A percentile compares a stretch with the other conserved stretches of the same genome.
Evolutionary conservation across 805 yeast species (phyloP).

Genomic region (Cyberlindnera euphorbiiphila): DNA sequence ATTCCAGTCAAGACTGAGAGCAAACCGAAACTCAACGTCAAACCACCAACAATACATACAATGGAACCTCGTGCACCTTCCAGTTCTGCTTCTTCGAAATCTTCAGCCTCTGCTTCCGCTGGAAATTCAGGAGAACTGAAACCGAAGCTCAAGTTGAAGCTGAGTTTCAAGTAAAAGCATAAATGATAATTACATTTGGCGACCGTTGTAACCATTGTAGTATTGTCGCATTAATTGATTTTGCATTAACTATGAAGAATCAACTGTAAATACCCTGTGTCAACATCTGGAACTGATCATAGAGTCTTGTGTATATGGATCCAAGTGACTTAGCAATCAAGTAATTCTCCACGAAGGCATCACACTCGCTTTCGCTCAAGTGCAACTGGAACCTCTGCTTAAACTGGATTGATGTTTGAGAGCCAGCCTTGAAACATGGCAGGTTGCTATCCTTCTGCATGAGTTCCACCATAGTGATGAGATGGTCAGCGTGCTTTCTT

Average conservation of each 20-base stretch:
- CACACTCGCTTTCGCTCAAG: slow-evolving; percentile 67
- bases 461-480: slow-evolving; percentile 80
- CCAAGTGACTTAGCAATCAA: slow-evolving; percentile 81
- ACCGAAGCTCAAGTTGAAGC: slow-evolving; percentile 5
- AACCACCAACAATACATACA: neutral
- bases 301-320: slow-evolving; percentile 83
- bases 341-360: slow-evolving; percentile 69
- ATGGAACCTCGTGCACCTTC: neutral
- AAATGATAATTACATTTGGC: no score
- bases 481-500: slow-evolving; percentile 67
- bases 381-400: slow-evolving; percentile 80
- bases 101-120: neutral
- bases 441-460: slow-evolving; percentile 89
- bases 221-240: neutral
- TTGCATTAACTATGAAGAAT: slow-evolving; percentile 4
- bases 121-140: slow-evolving; percentile 1
- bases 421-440: slow-evolving; percentile 91
- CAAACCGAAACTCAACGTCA: slow-evolving; percentile 17
- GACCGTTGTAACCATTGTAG: no score
- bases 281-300: slow-evolving; percentile 90
- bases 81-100: neutral
- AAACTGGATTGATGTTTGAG: slow-evolving; percentile 71
- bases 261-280: slow-evolving; percentile 91
- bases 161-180: neutral
- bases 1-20: neutral